Base-by-base conservation (phyloP, 2,329 filamentous ascomycete species). In the Colletotrichum paranaense region DNA sequence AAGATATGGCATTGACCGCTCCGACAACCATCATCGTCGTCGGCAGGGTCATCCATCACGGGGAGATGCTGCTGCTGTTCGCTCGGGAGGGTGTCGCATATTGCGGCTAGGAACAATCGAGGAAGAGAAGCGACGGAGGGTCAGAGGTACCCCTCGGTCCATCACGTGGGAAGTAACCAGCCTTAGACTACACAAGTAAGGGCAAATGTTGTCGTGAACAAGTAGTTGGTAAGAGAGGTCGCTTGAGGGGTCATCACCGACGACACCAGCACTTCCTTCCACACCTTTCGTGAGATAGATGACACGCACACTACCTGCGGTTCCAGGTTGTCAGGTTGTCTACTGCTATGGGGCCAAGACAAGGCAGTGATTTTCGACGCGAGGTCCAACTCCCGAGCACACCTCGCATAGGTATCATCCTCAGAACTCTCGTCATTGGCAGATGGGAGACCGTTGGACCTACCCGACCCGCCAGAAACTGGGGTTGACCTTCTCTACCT, bases 291-390 rank as follows among this genome's bases (percentile, higher is more conserved):
- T 16, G 30, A 11, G 24, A 53, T 71, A 30, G 62, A 67, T 67
- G 56, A 71, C 68, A 62, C 63, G 68, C 62, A 67, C 68, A 70
- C n/a, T 30, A 49, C 19, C 42, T 49, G 42, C 19, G 19, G 8
- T 49, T 49, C 26, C 53, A 19, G 64, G 64, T 32, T 46, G 64
- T 35, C 30, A 32, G 30, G 30, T 9, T 32, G 30, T 32, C 32
- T 67, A 22, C 42, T 22, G 42, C 19, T 22, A 49, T n/a, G 42
- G 8, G 8, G 19, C 42, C 42, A 11, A 49, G 42, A 22, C 42
- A 55, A 19, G n/a, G 42, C 59, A 53, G 55, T 60, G 55, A 52
- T 46, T 60, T 30, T 67, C 62, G 42, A 30, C 32, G 28, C 46
- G 53, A 56, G 38, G 14, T 66, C 14, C 12, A 62, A 12, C 4